Evolutionary conservation across 2,329 filamentous ascomycete species (phyloP), one percentile per base, ranked within the genome.

Genomic region (Colletotrichum higginsianum): DNA sequence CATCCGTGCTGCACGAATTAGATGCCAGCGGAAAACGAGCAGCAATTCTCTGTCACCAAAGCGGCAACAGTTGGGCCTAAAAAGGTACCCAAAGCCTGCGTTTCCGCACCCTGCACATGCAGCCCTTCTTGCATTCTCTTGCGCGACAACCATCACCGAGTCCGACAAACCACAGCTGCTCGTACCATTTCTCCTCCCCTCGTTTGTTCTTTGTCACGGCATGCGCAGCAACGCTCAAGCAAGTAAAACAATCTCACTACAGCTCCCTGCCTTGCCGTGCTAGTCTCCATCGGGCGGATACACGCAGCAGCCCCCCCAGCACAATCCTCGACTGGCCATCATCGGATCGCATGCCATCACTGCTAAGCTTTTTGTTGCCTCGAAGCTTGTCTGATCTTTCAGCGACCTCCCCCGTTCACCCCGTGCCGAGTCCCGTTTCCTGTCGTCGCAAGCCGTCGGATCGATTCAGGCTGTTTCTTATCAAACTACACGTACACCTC

Each of bases 371-470:
- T 53, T 72, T 49, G 53, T 68, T 69, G 65, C 65, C 58, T 64
- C 69, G 65, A 72, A 69, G 69, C 69, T 72, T 72, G 69, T 72
- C 69, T 72, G 69, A 63, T 64, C 52, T 60, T 55, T 49, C 69
- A 60, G 66, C 65, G 44, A 58, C 49, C 49, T 63, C 16, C 47
- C 69, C 58, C 50, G 26, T 52, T 68, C 53, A 46, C 30, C 30
- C 58, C 21, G 21, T 71, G 44, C 42, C 65, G 50, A 57, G 35
- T 61, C 55, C 62, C 30, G 63, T 62, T 44, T 38, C 49, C 38
- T 42, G 44, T 50, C 47, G 40, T 56, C 40, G 61, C 63, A 16
- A 55, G 5, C 21, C 52, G 18, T 38, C 63, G 26, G 47, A 44
- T 61, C 40, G 53, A 40, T 23, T 18, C 50, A n/a, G 30, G n/a